Conservation (phyloP, 176 grass and related monocot genomes). For the Bothriochloa decipiens region DNA sequence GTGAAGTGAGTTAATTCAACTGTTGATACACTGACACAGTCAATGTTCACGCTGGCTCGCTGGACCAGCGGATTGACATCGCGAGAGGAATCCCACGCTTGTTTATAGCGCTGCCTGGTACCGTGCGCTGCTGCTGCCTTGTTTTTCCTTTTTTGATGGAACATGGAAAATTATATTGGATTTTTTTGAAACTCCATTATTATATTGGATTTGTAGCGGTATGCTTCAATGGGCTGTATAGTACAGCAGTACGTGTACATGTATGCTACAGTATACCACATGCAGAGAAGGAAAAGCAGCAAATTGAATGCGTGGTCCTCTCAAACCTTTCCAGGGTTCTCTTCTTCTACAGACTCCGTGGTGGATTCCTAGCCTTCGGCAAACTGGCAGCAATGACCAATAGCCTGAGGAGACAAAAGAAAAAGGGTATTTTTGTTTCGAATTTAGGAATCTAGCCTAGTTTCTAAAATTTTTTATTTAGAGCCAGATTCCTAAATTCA, state of each 20-base stretch:
- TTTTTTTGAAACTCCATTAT: no score
- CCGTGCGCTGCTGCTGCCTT: no score
- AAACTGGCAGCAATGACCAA: neutral
- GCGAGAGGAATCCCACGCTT: slow-evolving; percentile 39
- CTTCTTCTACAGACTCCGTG: neutral
- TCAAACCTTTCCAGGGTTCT: slow-evolving; percentile 1
- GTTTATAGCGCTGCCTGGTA: neutral
- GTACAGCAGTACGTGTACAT: neutral
- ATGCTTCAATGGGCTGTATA: neutral
- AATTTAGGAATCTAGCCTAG: no score
- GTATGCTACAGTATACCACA: slow-evolving; percentile 32
- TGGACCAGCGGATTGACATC: slow-evolving; percentile 33
- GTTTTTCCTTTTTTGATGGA: no score
- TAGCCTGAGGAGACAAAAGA: neutral
- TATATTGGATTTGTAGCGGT: no score
- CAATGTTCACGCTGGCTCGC: slow-evolving; percentile 30
- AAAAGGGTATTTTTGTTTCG: no score
- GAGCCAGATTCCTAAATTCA: no score
- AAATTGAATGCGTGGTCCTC: slow-evolving; percentile 40
- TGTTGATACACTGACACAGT: slow-evolving; percentile 48
- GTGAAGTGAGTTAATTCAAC: neutral
- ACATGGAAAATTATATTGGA: neutral
- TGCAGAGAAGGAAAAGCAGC: slow-evolving; percentile 2
- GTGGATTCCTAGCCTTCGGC: slow-evolving; percentile 5
- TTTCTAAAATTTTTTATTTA: no score